Conservation (phyloP, 805 yeast genomes). For the Scheffersomyces lignosus region DNA sequence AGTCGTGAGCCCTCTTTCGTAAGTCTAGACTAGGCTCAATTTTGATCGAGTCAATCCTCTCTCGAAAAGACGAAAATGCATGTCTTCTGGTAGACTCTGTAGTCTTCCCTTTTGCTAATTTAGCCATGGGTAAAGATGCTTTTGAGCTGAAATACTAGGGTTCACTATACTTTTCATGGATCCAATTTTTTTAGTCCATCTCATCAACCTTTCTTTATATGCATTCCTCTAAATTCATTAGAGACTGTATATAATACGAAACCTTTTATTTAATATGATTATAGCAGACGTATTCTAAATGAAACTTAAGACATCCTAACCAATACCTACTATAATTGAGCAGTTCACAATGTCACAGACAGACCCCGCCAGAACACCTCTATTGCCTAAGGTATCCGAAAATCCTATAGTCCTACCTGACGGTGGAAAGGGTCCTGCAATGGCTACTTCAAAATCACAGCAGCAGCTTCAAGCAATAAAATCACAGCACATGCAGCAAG, state of each 20-base stretch:
- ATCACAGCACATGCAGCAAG: not conserved
- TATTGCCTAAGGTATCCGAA: slow-evolving; percentile 11
- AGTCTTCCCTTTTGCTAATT: slow-evolving; percentile 29
- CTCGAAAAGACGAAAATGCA: slow-evolving; percentile 75
- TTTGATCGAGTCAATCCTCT: slow-evolving; percentile 77
- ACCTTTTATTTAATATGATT: too few relatives aligned
- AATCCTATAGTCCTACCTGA: slow-evolving; percentile 10
- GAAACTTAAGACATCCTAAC: too few relatives aligned
- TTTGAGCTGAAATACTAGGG: not conserved
- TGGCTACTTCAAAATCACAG: not conserved
- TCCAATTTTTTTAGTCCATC: not conserved
- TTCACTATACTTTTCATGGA: too few relatives aligned
- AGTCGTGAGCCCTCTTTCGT: slow-evolving; percentile 61
- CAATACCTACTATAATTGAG: too few relatives aligned
- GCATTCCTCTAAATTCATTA: too few relatives aligned
- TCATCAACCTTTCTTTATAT: not conserved
- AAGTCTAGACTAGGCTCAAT: slow-evolving; percentile 70
- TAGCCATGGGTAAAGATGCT: slow-evolving; percentile 7
- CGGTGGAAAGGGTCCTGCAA: not conserved
- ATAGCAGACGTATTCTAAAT: too few relatives aligned
- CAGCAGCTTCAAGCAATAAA: slow-evolving; percentile 2
- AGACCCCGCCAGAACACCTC: slow-evolving; percentile 7
- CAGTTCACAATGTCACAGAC: not conserved
- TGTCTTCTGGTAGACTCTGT: slow-evolving; percentile 57
- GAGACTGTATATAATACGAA: too few relatives aligned